Evolutionary conservation across 192 early-diverging fungal genomes (phyloP), one percentile per base, ranked within the genome.

Genomic region (Coemansia biformis): DNA sequence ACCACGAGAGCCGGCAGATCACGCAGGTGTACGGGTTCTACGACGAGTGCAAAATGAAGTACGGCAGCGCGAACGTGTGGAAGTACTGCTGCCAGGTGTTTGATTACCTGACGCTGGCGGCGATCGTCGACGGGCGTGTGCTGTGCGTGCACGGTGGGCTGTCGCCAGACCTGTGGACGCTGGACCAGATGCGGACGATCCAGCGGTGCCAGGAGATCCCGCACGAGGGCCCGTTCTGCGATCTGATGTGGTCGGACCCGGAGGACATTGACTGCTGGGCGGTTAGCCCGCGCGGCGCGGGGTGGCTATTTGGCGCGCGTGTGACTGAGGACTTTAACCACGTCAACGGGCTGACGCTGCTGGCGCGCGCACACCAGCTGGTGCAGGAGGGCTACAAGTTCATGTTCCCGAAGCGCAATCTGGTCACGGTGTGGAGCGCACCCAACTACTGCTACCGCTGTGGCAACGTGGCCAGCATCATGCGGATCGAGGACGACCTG

Each of bases 381-480:
- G 93, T 96, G 24, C 93, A 96, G 63, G 96, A 98, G 63, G 96
- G 96, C 8, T 98, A 90, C 81, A 83, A 51, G 83, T 85, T 61
- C 30, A 65, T 70, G 60, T 63, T 70, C 19, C 60, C 60, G 10
- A 51, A 96, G 56, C 85, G 93, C 44, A 93, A 92, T 43, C 76
- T 98, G 54, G 93, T 96, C n/a, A 98, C 96, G 7, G 84, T 86
- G 18, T 96, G 95, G 95, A 89, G 86, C 19, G 94, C 92, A 12
- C 92, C 92, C 24, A 95, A 98, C 65, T 98, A 98, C 65, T 98
- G 95, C 65, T 96, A 96, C 68, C 85, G 94, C 32, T 98, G 95
- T 52, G 92, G 92, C 43, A 96, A 98, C 59, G 91, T 97, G 28
- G 93, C 93, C 9, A 89, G 91, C 42, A 97, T 99, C 23, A 47